Base-by-base conservation (phyloP, 495 filamentous ascomycete species). In the Pseudevernia furfuracea region DNA sequence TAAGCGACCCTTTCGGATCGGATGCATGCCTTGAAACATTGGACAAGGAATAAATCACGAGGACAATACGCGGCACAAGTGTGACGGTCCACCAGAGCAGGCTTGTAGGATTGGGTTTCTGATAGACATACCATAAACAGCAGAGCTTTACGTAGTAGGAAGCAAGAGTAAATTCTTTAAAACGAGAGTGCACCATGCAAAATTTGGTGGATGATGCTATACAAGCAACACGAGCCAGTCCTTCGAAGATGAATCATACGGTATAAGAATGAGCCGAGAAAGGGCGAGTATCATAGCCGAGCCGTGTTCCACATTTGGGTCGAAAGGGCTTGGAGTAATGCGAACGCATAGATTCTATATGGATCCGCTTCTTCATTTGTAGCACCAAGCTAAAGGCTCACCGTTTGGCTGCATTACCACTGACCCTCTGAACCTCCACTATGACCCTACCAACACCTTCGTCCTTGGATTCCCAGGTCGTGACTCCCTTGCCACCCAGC, bases 381-480 rank as follows among this genome's bases (percentile, higher is more conserved):
- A 53, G 28, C 49, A 28, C 49, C 15, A 17, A 53, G 12, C 9
- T 32, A 6, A 30, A 53, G 11, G 11, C 25, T 17, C 5, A 17
- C 23, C 28, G 8, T 53, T 53, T 9, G 25, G 25, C 28, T 17
- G 25, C 49, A 19, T 19, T 32, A 3, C 25, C 23, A 11, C 49
- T 14, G 6, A 28, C 28, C 7, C 25, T 17, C 28, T 21, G 28
- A 32, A 81, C 71, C 64, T 80, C 76, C 64, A 83, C 61, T 41
- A 83, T 72, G 10, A 80, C 72, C 62, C 79, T 75, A 5, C 79
- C 77, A 19, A 83, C 79, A 10, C 80, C 79, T 23, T 88, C 79
- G 59, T 86, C 84, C 60, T 85, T 73, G 19, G 76, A 79, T 71
- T 91, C 84, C 71, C 85, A 79, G 41, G 92, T 75, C 43, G 82